Conservation (phyloP, 1,284 basidiomycete species). For the Sparassis latifolia region DNA sequence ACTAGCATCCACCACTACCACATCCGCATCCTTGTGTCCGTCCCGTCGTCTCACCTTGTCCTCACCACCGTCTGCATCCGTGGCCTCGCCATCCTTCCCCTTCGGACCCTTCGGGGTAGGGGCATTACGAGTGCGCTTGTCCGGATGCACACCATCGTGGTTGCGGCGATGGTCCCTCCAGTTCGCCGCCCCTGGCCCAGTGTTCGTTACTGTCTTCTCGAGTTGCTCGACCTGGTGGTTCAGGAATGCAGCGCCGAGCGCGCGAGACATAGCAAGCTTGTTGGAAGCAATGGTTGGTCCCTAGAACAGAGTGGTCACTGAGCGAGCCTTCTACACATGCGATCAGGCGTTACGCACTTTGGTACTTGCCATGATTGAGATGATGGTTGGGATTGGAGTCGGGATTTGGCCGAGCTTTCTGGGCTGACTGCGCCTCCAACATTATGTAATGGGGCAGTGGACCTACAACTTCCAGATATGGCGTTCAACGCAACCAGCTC, state of each 20-base stretch:
- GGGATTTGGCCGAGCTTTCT: too few relatives aligned
- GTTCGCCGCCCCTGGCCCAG: conserved; percentile 43
- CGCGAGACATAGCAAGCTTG: conserved; percentile 74
- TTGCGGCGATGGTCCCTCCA: conserved; percentile 42
- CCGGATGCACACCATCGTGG: conserved; percentile 17
- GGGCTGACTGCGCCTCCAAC: conserved; percentile 4
- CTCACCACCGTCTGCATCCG: conserved; percentile 8
- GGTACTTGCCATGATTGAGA: conserved; percentile 1
- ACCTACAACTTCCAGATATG: conserved; percentile 5
- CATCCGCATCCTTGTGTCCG: conserved; percentile 58
- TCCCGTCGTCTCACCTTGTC: conserved; percentile 20
- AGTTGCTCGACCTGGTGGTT: conserved; percentile 79
- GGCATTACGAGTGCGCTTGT: conserved; percentile 8
- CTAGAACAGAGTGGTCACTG: conserved; percentile 1
- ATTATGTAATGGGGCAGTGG: conserved; percentile 5
- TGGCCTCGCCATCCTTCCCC: conserved; percentile 20
- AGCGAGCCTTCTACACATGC: neutral
- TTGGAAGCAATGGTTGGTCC: conserved; percentile 27
- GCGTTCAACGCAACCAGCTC: neutral
- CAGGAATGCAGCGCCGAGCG: conserved; percentile 76
- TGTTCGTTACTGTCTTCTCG: conserved; percentile 59
- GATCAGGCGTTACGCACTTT: neutral
- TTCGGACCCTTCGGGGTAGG: conserved; percentile 10
- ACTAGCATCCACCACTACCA: conserved; percentile 81
- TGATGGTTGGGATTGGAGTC: neutral